These are phyloP conservation scores for Starmerella kuoi DNA, from an alignment of 805 yeast species.

Conservation along the genomic window DNA sequence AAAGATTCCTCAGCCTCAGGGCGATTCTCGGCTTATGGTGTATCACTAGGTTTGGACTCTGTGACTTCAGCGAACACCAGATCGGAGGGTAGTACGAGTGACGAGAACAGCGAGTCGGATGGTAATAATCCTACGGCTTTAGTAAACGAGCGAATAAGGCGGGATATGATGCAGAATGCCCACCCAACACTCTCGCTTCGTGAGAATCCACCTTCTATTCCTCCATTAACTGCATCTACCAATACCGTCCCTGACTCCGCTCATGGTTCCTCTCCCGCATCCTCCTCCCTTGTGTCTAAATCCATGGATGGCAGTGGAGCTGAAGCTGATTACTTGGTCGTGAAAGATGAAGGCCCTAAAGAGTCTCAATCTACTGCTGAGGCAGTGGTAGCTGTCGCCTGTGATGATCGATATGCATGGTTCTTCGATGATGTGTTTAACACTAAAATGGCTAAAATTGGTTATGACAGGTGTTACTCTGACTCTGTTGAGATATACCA, in stretches of 20 bases:
- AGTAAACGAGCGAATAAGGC: slow-evolving; percentile 5
- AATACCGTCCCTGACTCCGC: neutral
- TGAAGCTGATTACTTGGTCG: neutral
- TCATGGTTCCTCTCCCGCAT: neutral
- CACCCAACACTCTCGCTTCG: slow-evolving; percentile 2
- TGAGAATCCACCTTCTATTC: neutral
- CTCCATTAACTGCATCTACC: no score
- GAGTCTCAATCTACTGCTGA: neutral
- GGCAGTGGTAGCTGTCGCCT: slow-evolving; percentile 1
- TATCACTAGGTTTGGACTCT: slow-evolving; percentile 2
- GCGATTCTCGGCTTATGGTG: slow-evolving; percentile 7
- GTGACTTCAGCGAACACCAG: neutral
- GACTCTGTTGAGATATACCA: slow-evolving; percentile 12
- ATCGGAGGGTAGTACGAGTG: neutral
- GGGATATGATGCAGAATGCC: slow-evolving; percentile 6
- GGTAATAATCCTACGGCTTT: neutral
- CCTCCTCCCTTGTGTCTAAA: neutral
- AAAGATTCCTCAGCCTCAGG: neutral
- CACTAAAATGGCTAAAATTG: slow-evolving; percentile 20
- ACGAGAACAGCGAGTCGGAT: slow-evolving; percentile 1
- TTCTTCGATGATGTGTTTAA: slow-evolving; percentile 24
- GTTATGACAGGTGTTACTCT: slow-evolving; percentile 24
- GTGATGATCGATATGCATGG: slow-evolving; percentile 22
- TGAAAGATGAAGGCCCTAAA: neutral
- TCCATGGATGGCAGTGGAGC: neutral